Conservation (phyloP, 768 basidiomycete species). For the Russula earlei region DNA sequence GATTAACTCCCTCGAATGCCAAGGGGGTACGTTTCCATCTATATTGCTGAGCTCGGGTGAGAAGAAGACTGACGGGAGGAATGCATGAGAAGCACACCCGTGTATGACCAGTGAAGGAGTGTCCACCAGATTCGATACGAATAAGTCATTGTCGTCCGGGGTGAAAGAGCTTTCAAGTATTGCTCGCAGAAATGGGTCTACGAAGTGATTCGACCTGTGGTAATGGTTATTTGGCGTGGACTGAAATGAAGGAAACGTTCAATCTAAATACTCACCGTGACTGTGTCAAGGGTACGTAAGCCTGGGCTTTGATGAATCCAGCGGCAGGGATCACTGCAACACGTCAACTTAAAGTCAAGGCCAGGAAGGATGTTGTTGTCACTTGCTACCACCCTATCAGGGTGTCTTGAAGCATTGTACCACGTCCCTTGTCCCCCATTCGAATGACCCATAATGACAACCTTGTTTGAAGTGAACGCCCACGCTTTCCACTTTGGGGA, state of each 20-base stretch:
- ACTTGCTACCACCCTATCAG: slow-evolving; percentile 66
- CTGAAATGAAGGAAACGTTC: not conserved
- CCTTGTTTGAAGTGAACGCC: slow-evolving; percentile 31
- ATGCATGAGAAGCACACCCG: slow-evolving; percentile 40
- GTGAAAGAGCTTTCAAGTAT: slow-evolving; percentile 68
- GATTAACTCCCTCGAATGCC: slow-evolving; percentile 68
- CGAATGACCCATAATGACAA: slow-evolving; percentile 80
- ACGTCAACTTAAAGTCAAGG: not conserved
- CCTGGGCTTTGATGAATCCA: slow-evolving; percentile 79
- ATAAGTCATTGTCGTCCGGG: slow-evolving; percentile 82
- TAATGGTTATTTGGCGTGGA: not conserved
- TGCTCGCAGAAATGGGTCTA: slow-evolving; percentile 63
- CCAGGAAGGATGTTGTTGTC: slow-evolving; percentile 20
- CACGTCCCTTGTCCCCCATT: slow-evolving; percentile 90
- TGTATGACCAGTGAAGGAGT: slow-evolving; percentile 69
- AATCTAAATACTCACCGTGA: slow-evolving; percentile 41
- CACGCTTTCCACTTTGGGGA: slow-evolving; percentile 34
- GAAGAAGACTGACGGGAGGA: not conserved
- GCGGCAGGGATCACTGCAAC: slow-evolving; percentile 62
- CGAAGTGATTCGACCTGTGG: slow-evolving; percentile 57
- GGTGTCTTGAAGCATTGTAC: slow-evolving; percentile 68
- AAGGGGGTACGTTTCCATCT: slow-evolving; percentile 82
- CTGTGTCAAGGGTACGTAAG: slow-evolving; percentile 67
- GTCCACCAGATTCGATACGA: slow-evolving; percentile 66
- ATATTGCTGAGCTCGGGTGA: slow-evolving; percentile 39